These are phyloP conservation scores for Hypoxylon intermedium DNA, from an alignment of 495 filamentous ascomycete genomes.

Conservation along the genomic window DNA sequence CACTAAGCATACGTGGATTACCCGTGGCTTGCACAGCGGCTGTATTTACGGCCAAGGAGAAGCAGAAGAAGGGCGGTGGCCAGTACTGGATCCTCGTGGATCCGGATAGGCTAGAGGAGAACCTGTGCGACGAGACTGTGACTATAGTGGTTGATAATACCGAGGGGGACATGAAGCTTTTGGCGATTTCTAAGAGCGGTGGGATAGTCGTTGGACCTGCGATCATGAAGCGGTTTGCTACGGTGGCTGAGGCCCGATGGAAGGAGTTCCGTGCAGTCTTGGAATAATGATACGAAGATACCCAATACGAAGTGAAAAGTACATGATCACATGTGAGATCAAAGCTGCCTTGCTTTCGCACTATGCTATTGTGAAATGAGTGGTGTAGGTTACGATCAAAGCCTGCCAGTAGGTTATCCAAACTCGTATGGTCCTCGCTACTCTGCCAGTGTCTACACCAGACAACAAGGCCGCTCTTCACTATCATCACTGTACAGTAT, in stretches of 20 bases:
- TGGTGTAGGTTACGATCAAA: no score
- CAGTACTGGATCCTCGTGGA: conserved; percentile 81
- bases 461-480: no score
- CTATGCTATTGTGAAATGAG: no score
- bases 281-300: conserved; percentile 17
- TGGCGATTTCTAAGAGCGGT: conserved; percentile 82
- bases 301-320: no score
- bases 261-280: conserved; percentile 44
- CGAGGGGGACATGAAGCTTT: conserved; percentile 59
- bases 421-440: no score
- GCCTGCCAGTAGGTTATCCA: no score
- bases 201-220: conserved; percentile 58
- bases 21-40: conserved; percentile 76
- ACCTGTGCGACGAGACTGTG: conserved; percentile 73
- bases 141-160: conserved; percentile 74
- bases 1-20: conserved; percentile 62
- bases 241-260: conserved; percentile 52
- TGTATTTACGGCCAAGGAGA: conserved; percentile 74
- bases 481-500: no score
- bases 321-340: no score
- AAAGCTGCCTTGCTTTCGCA: no score
- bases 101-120: conserved; percentile 90
- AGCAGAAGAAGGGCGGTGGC: conserved; percentile 55
- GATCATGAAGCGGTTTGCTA: conserved; percentile 50
- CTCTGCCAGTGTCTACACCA: no score